Base-by-base conservation (phyloP, 345 rosid genomes). In the Zanthoxylum bungeanum region DNA sequence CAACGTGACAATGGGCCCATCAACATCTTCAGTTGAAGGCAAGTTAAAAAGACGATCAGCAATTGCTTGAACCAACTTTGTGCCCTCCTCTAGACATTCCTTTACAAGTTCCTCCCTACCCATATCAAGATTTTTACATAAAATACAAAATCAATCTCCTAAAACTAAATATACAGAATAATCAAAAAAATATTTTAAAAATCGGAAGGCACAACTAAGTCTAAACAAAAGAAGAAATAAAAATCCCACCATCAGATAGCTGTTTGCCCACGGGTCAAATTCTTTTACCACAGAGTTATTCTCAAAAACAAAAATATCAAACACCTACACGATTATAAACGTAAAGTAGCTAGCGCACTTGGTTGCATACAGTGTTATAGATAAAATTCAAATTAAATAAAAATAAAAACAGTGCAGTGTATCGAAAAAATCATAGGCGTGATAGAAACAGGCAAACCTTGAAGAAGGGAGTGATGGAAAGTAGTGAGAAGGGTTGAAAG, bases 1-100 rank as follows among this genome's bases (percentile, higher is more conserved):
- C 84, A 95, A 82, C 77, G 73, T 84, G 53, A 89, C 91, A 71
- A 95, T 73, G 25, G 98, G 98, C 40, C 97, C 98, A 75, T 87
- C 93, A 34, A 71, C 58, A 79, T 85, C 89, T 74, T 90, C 97
- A 67, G 86, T 85, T 10, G 98, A 90, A 77, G 93, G 91, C 53
- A 89, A 85, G 80, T 80, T 83, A 80, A 94, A 94, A 72, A 94
- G 81, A 24, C 50, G 28, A 72, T 85, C 80, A 53, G 92, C 97
- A 60, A 91, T 46, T 0, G 82, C 90, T 73, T 94, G 98, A 82
- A 94, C 91, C 27, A 85, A 86, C 82, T 89, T 83, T 4, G 82
- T 83, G 25, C 92, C 96, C 73, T 87, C 83, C 53, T 74, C 53
- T 55, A 95, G 30, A 66, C 96, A 80, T 69, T 85, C 89, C 63